Evolutionary conservation across 352 stramenopile species (phyloP), one percentile per base, ranked within the genome.

Genomic region (Chloridella minuta): DNA sequence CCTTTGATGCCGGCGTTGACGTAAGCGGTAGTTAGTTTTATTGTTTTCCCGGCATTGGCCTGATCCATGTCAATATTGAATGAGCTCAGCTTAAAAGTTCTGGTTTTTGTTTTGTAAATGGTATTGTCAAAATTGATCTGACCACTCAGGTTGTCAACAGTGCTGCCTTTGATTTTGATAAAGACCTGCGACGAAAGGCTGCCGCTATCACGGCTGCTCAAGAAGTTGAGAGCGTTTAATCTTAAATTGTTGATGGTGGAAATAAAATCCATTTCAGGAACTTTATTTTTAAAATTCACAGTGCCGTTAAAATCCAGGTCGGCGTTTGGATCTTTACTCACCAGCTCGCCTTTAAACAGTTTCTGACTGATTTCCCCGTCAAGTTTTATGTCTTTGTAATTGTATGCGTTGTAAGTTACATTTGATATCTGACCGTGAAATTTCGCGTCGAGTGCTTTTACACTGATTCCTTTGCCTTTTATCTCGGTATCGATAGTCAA

Each of bases 211-310:
- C n/a, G 10, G 40, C 40, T 10, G 40, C 10, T 66, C 10, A 18
- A 18, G n/a, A 66, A 66, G 40, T 66, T 66, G 10, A 66, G n/a
- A 18, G 10, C 40, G 10, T 66, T 66, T 18, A 66, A n/a, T 10
- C n/a, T 66, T n/a, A 66, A 66, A 66, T n/a, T 10, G 40, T 66
- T 66, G 10, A 66, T 18, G 40, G 40, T 66, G 40, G 40, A 66
- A n/a, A 66, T 66, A 66, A 66, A 66, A 66, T 66, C n/a, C 40
- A 66, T 66, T 66, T 66, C 40, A n/a, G 40, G 40, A n/a, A 66
- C n/a, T n/a, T 66, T 66, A 10, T 66, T 66, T n/a, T 10, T 66
- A 66, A 66, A 66, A 66, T 66, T n/a, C 10, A 66, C 40, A 10
- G 40, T 66, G 10, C 40, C 40, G n/a, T 66, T 66, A 66, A 66